phyloP scores from a whole-genome alignment of 805 yeast genomes.

The Tetrapisispora nanseiensis region DNA sequence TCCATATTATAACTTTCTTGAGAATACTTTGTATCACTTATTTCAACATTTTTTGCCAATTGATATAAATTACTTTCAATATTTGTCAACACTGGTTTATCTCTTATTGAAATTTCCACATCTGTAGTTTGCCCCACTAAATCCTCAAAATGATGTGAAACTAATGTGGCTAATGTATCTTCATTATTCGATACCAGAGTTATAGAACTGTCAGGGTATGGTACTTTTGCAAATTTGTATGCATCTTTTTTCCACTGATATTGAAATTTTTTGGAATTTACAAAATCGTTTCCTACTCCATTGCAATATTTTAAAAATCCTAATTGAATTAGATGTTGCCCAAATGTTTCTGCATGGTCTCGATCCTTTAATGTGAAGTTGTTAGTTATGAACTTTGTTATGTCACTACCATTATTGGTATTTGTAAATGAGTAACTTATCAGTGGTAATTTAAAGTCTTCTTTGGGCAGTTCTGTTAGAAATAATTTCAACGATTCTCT shows the following conservation, averaged over 20 bases:
- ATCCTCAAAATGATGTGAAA: not conserved
- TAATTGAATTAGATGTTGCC: constrained; percentile 55
- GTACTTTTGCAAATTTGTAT: constrained; percentile 42
- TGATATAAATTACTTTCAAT: constrained; percentile 40
- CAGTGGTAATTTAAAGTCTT: constrained; percentile 52
- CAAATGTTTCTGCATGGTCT: constrained; percentile 58
- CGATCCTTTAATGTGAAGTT: constrained; percentile 30
- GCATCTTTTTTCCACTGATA: constrained; percentile 77
- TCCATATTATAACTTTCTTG: constrained; percentile 51
- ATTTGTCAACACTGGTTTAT: constrained; percentile 16
- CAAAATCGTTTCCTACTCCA: constrained; percentile 62
- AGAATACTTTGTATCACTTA: constrained; percentile 48
- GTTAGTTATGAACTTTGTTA: constrained; percentile 23
- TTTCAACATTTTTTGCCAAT: constrained; percentile 46
- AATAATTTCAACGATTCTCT: constrained; percentile 35
- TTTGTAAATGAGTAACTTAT: constrained; percentile 29
- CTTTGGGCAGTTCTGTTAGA: constrained; percentile 42
- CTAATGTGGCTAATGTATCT: not conserved
- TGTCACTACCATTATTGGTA: constrained; percentile 29
- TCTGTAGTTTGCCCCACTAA: constrained; percentile 1
- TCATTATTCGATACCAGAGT: not conserved
- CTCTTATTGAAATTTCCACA: constrained; percentile 1
- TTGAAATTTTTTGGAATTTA: constrained; percentile 59
- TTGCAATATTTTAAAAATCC: constrained; percentile 48
- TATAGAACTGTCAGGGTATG: constrained; percentile 11